Conservation (phyloP, 2,329 filamentous ascomycete genomes). For the Aspergillus amoenus region DNA sequence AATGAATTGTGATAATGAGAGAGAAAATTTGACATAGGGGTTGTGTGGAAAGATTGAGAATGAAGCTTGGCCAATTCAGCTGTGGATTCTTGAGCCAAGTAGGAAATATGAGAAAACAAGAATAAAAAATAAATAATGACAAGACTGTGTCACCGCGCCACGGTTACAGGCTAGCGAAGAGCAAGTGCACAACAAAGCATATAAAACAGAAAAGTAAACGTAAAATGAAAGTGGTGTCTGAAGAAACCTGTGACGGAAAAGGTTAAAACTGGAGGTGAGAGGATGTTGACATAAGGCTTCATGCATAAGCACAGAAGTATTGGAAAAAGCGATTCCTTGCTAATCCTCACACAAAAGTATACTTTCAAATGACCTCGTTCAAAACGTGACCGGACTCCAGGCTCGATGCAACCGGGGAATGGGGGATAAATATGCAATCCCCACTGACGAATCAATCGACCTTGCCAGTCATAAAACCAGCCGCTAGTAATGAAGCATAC, state of each 20-base stretch:
- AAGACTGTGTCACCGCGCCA: background rate
- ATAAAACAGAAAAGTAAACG: background rate
- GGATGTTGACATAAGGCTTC: conserved; percentile 5
- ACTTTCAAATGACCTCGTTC: conserved; percentile 13
- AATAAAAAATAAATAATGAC: background rate
- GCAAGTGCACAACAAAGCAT: background rate
- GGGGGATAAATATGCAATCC: conserved; percentile 18
- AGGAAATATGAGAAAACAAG: background rate
- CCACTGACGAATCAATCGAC: conserved; percentile 15
- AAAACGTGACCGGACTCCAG: conserved; percentile 25
- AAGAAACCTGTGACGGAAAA: background rate
- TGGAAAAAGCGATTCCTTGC: conserved; percentile 1
- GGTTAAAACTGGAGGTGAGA: background rate
- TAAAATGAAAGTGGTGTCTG: background rate
- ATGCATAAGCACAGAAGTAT: conserved; percentile 2
- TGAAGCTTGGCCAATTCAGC: background rate
- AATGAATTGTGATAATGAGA: background rate
- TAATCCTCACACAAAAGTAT: conserved; percentile 11
- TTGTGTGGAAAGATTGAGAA: background rate
- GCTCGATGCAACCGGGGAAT: conserved; percentile 24
- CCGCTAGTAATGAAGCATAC: conserved; percentile 15
- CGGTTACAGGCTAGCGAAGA: background rate
- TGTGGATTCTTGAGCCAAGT: background rate
- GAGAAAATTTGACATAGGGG: background rate
- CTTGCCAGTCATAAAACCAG: conserved; percentile 16